These are phyloP conservation scores for Rhododendron kiyosumense DNA, from an alignment of 148 eudicot genomes.

Conservation along the genomic window DNA sequence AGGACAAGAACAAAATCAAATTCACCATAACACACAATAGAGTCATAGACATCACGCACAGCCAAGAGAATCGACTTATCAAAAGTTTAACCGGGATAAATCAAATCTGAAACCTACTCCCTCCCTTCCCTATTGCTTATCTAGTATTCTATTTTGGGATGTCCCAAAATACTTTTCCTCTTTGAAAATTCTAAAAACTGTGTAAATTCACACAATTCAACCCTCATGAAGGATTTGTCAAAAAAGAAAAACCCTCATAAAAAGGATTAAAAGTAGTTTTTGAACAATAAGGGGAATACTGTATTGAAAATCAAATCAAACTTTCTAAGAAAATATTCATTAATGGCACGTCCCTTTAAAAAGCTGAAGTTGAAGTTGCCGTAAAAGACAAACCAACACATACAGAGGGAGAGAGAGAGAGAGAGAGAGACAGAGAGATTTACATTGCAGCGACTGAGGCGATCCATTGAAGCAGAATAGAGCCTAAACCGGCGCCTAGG, in stretches of 20 bases:
- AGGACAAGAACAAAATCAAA: neutral
- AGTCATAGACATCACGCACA: neutral
- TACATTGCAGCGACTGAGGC: conserved; percentile 61
- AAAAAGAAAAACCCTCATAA: too few species aligned
- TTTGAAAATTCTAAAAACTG: neutral
- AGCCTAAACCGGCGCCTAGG: conserved; percentile 30
- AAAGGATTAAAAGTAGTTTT: too few species aligned
- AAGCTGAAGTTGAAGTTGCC: too few species aligned
- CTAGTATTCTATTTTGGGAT: neutral
- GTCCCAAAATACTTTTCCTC: neutral
- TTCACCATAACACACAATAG: neutral
- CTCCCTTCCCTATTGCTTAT: neutral
- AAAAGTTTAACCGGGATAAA: too few species aligned
- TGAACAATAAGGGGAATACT: too few species aligned
- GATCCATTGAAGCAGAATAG: conserved; percentile 45
- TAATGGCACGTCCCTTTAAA: too few species aligned
- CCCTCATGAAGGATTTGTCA: too few species aligned
- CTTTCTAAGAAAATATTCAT: too few species aligned
- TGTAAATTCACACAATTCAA: too few species aligned
- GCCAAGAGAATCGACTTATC: too few species aligned
- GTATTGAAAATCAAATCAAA: too few species aligned
- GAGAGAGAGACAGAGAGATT: conserved; percentile 12
- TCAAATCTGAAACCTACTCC: neutral
- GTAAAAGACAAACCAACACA: neutral
- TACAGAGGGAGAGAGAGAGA: neutral